Conservation (phyloP, 2,329 filamentous ascomycete genomes). For the Tolypocladium guangdongense region DNA sequence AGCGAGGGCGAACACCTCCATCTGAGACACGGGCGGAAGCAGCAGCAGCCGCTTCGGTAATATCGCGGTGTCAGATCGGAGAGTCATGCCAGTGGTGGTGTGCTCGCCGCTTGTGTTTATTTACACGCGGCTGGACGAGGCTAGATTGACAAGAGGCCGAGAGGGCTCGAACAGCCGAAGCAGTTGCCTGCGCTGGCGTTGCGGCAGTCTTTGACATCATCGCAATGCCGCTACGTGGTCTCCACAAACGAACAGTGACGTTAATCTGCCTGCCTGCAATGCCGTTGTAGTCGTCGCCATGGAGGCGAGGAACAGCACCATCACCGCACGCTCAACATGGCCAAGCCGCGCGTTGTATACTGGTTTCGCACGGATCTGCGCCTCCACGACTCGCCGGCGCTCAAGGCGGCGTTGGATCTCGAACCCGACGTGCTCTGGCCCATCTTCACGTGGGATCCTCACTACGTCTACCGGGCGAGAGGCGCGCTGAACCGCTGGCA, state of each 20-base stretch:
- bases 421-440: slow-evolving; percentile 60
- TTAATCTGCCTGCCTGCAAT: not conserved
- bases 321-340: slow-evolving; percentile 12
- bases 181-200: no score
- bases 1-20: not conserved
- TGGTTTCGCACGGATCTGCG: slow-evolving; percentile 73
- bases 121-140: not conserved
- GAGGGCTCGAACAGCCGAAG: no score
- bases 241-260: not conserved
- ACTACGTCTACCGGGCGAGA: slow-evolving; percentile 64
- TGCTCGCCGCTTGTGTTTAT: not conserved
- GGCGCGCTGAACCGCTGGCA: slow-evolving; percentile 66
- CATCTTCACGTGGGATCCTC: slow-evolving; percentile 71
- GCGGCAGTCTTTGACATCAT: no score
- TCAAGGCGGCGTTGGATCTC: slow-evolving; percentile 60
- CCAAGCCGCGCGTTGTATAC: slow-evolving; percentile 46
- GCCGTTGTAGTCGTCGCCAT: not conserved
- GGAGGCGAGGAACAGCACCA: not conserved
- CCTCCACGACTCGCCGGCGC: slow-evolving; percentile 65
- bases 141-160: no score
- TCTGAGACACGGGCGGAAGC: not conserved
- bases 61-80: not conserved
- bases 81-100: not conserved
- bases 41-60: no score
- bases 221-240: not conserved